Conservation (phyloP, 108 stramenopile genomes). For the Stephanodiscus triporus region DNA sequence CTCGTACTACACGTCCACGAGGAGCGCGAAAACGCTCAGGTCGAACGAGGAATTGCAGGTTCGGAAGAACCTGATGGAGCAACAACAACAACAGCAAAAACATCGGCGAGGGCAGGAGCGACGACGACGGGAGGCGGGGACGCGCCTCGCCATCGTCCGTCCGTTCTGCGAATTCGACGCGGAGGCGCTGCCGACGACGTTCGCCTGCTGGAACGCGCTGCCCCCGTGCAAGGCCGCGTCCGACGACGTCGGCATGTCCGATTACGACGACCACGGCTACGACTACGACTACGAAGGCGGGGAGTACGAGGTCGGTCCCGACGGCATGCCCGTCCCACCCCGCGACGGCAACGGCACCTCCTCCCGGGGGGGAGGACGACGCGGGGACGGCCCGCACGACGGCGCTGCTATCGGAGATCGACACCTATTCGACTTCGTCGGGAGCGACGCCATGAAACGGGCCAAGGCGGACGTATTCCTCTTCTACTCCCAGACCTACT, state of each 20-base stretch:
- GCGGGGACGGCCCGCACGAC: constrained; percentile 12
- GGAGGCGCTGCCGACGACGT: constrained; percentile 61
- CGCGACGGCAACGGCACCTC: constrained; percentile 14
- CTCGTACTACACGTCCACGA: constrained; percentile 58
- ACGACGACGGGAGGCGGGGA: constrained; percentile 23
- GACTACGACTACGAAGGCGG: constrained; percentile 29
- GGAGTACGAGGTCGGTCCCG: constrained; percentile 17
- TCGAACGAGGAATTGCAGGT: constrained; percentile 50
- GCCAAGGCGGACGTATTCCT: constrained; percentile 69
- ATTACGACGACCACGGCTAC: constrained; percentile 25
- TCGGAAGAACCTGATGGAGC: constrained; percentile 15
- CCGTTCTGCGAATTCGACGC: constrained; percentile 74
- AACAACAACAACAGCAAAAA: too few species aligned
- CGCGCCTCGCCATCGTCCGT: constrained; percentile 58
- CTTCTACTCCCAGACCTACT: constrained; percentile 70
- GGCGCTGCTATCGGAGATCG: constrained; percentile 12
- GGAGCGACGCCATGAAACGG: constrained; percentile 52
- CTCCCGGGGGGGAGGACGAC: too few species aligned
- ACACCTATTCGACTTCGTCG: constrained; percentile 52
- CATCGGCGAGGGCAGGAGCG: constrained; percentile 18
- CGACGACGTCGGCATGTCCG: constrained; percentile 57
- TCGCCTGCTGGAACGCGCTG: constrained; percentile 61
- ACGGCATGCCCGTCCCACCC: constrained; percentile 25
- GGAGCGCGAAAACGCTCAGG: constrained; percentile 41
- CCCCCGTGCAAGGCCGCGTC: constrained; percentile 61